These are phyloP conservation scores for Agapanthus africanus DNA, from an alignment of 106 monocot genomes.

Conservation along the genomic window DNA sequence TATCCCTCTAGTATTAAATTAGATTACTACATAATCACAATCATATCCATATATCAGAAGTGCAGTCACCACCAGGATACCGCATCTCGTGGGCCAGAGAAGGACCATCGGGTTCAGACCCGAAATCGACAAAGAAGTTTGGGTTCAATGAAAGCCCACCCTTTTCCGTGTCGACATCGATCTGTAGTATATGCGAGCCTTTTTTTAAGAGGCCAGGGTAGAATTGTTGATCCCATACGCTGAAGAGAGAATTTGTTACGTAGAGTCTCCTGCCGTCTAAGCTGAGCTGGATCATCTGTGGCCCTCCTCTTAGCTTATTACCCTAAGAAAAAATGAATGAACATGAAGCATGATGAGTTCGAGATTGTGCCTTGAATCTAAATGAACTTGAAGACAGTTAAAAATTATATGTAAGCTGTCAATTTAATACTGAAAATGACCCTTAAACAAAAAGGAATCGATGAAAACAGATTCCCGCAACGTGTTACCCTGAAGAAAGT, in stretches of 20 bases:
- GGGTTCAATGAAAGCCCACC: slow-evolving; percentile 76
- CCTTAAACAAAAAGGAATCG: too few relatives aligned
- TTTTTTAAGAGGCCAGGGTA: slow-evolving; percentile 71
- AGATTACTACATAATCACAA: neutral
- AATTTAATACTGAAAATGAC: too few relatives aligned
- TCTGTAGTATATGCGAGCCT: slow-evolving; percentile 87
- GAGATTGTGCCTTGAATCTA: too few relatives aligned
- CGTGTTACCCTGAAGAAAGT: too few relatives aligned
- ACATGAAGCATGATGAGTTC: neutral
- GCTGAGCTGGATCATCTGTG: slow-evolving; percentile 97
- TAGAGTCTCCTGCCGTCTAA: slow-evolving; percentile 89
- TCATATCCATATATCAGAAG: slow-evolving; percentile 96
- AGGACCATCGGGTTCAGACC: slow-evolving; percentile 75
- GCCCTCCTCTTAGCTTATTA: slow-evolving; percentile 72
- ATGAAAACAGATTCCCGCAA: too few relatives aligned
- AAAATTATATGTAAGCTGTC: too few relatives aligned
- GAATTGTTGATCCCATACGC: slow-evolving; percentile 85
- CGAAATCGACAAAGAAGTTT: slow-evolving; percentile 89
- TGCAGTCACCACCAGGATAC: slow-evolving; percentile 98
- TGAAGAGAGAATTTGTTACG: slow-evolving; percentile 93
- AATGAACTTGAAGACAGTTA: too few relatives aligned
- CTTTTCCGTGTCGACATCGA: slow-evolving; percentile 66
- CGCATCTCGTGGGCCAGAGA: slow-evolving; percentile 98
- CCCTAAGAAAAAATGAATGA: slow-evolving; percentile 31
- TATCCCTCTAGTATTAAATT: neutral